Evolutionary conservation across 1,284 basidiomycete species (phyloP), one percentile per base, ranked within the genome.

Genomic region (Ustilago bromivora): DNA sequence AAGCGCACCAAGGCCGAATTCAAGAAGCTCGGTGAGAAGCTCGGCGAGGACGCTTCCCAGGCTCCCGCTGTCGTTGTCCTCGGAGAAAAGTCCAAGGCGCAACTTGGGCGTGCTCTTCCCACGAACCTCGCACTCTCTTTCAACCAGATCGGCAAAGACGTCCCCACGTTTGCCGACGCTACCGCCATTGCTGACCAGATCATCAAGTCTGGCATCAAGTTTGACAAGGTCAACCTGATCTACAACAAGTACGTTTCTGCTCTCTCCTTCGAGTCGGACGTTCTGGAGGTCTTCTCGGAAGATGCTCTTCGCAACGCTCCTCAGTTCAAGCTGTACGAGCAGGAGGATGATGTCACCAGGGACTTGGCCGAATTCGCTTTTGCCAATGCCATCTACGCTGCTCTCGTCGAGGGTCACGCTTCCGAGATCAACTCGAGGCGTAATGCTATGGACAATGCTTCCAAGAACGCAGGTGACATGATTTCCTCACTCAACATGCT

Each of bases 381-480:
- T 71, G 95, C 97, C 86, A 98, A 99, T 88, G 95, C 95, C 81
- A 91, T 99, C 89, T 99, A 92, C 87, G 92, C 95, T 78, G 92
- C 95, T 63, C 92, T 99, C 61, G 93, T 94, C 56, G 97, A 99
- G 88, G 93, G 92, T 71, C 96, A 98, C 87, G 96, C 97, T 71
- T 94, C 95, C 82, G 96, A 99, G 88, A 93, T 93, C 87, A 93
- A 92, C 84, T 85, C 69, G 51, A 85, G 80, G 81, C 93, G 96
- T 82, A 98, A 97, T 84, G 96, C 97, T 86, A 99, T 99, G 96
- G 96, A 99, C 91, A 99, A 96, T 86, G 97, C 96, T 60, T 96
- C 96, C 79, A 99, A 89, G 92, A 99, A 99, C 88, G 97, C 96
- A 67, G 90, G 89, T 60, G 84, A 84, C 78, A 87, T 87, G 85